phyloP scores from a whole-genome alignment of 495 filamentous ascomycete species.

The Evansstolkia leycettana region DNA sequence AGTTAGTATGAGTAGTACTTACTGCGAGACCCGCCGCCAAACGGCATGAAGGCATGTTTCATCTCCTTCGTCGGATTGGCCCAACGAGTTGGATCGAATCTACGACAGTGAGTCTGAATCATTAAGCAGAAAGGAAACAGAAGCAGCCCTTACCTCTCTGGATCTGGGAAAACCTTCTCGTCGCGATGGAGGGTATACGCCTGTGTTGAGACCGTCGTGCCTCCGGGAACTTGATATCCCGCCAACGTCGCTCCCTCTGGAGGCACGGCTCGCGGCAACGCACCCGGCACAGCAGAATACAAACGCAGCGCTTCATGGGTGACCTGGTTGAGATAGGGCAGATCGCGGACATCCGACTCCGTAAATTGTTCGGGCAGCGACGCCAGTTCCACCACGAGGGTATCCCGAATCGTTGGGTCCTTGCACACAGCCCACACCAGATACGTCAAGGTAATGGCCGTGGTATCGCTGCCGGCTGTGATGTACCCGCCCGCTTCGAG shows the following conservation, averaged over 20 bases:
- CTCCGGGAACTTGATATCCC: constrained; percentile 18
- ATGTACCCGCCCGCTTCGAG: constrained; percentile 33
- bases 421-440: constrained; percentile 16
- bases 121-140: no score
- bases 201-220: constrained; percentile 24
- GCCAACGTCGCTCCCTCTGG: constrained; percentile 5
- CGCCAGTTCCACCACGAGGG: constrained; percentile 11
- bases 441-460: constrained; percentile 28
- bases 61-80: constrained; percentile 31
- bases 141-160: constrained; percentile 17
- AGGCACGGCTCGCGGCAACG: constrained; percentile 26
- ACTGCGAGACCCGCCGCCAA: constrained; percentile 37
- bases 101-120: no score
- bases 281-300: constrained; percentile 36
- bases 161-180: constrained; percentile 13
- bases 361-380: constrained; percentile 8
- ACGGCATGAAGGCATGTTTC: constrained; percentile 41
- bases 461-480: constrained; percentile 34
- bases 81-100: constrained; percentile 33
- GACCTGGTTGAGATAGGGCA: constrained; percentile 34
- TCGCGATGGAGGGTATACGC: constrained; percentile 33
- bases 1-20: constrained; percentile 3
- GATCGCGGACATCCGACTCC: constrained; percentile 14
- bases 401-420: constrained; percentile 6
- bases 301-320: constrained; percentile 46